Evolutionary conservation across 192 early-diverging fungal species (phyloP).

Genomic region (Backusella morwellensis): DNA sequence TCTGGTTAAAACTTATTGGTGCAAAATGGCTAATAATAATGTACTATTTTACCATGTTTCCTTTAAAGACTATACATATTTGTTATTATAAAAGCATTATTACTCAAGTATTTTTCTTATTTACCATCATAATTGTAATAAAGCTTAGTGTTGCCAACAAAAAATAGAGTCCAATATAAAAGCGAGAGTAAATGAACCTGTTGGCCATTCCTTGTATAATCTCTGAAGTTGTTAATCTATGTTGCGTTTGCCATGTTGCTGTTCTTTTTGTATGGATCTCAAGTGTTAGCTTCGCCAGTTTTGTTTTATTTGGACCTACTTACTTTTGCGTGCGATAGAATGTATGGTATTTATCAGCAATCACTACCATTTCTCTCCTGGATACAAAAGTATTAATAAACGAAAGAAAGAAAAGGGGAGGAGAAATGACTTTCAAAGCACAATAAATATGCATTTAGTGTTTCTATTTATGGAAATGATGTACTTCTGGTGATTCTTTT

Average conservation of each 20-base stretch:
- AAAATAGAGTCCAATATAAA: constrained; percentile 54
- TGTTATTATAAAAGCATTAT: neutral
- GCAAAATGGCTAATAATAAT: neutral
- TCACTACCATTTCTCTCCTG: neutral
- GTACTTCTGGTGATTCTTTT: neutral
- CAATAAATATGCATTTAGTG: neutral
- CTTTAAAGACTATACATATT: constrained; percentile 27
- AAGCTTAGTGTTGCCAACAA: constrained; percentile 46
- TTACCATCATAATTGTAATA: constrained; percentile 49
- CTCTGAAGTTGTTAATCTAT: constrained; percentile 48
- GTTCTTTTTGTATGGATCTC: neutral
- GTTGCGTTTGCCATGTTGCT: constrained; percentile 39
- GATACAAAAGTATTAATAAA: neutral
- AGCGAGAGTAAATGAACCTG: constrained; percentile 55
- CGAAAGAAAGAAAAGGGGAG: neutral
- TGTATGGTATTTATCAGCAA: constrained; percentile 1
- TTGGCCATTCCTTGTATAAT: constrained; percentile 56
- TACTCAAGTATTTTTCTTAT: neutral
- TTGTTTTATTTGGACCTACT: neutral
- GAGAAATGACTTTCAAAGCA: neutral
- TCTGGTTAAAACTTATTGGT: neutral
- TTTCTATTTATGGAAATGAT: neutral
- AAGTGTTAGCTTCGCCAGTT: neutral
- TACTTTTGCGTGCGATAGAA: neutral
- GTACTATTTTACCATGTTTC: constrained; percentile 41